Conservation (phyloP, 2,329 filamentous ascomycete species). For the Neofusicoccum umdonicola region DNA sequence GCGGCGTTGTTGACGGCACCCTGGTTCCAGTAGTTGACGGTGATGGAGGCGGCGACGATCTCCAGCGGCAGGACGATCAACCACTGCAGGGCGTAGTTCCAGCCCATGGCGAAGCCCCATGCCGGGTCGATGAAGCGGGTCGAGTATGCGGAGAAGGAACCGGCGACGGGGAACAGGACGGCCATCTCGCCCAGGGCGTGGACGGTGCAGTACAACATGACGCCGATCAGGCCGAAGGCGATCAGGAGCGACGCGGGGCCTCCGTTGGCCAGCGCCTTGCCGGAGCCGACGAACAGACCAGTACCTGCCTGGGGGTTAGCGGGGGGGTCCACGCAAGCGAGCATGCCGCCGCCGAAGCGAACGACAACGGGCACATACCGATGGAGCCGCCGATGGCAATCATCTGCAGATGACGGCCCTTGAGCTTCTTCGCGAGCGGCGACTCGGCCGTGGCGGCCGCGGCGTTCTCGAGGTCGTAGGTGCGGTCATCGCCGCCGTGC, state of each 20-base stretch:
- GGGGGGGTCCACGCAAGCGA: background rate
- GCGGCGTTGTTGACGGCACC: constrained; percentile 39
- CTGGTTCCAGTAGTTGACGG: constrained; percentile 75
- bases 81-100: constrained; percentile 93
- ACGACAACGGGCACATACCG: constrained; percentile 25
- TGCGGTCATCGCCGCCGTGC: constrained; percentile 52
- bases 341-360: background rate
- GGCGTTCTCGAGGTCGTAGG: constrained; percentile 32
- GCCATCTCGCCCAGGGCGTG: constrained; percentile 91
- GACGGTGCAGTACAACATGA: constrained; percentile 89
- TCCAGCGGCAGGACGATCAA: constrained; percentile 78
- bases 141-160: constrained; percentile 88
- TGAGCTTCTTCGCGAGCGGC: constrained; percentile 62
- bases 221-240: constrained; percentile 62
- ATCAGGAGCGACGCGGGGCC: constrained; percentile 38
- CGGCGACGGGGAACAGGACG: constrained; percentile 87
- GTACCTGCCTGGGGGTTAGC: constrained; percentile 22
- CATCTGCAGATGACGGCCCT: constrained; percentile 80
- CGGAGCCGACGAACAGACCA: constrained; percentile 81
- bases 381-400: constrained; percentile 95
- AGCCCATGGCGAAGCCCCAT: constrained; percentile 96
- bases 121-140: constrained; percentile 90
- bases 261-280: constrained; percentile 38
- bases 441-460: constrained; percentile 47
- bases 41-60: constrained; percentile 82